Evolutionary conservation across 345 rosid genomes (phyloP).

Genomic region (Mallotus nudiflorus): DNA sequence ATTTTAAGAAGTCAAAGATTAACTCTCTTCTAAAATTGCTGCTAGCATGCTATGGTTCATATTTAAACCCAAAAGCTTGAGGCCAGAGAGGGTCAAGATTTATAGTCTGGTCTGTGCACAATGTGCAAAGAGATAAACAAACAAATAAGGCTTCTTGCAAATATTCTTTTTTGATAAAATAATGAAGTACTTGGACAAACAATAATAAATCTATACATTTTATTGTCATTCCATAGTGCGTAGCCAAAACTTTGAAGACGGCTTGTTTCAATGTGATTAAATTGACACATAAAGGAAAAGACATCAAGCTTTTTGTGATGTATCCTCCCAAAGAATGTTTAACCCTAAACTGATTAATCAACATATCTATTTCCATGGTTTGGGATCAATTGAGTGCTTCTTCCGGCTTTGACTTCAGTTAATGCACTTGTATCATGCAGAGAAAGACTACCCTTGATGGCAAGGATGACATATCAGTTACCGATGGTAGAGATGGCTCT

Average conservation of each 20-base stretch:
- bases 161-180: too few relatives aligned
- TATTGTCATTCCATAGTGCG: not conserved
- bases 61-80: not conserved
- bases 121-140: not conserved
- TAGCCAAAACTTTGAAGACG: not conserved
- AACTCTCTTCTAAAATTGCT: not conserved
- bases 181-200: not conserved
- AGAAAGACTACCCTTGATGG: slow-evolving; percentile 50
- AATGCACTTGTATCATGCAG: slow-evolving; percentile 42
- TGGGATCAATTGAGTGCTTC: not conserved
- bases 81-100: not conserved
- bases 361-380: not conserved
- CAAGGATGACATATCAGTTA: slow-evolving; percentile 40
- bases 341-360: not conserved
- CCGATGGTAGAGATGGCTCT: slow-evolving; percentile 32
- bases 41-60: not conserved
- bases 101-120: not conserved
- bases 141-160: not conserved
- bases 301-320: not conserved
- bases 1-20: not conserved
- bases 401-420: slow-evolving; percentile 11
- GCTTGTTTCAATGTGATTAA: not conserved
- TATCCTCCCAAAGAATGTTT: not conserved
- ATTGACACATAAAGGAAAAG: not conserved
- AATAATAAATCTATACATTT: not conserved